phyloP scores from a whole-genome alignment of 1,284 basidiomycete species.

The Farysia itapuensis region DNA sequence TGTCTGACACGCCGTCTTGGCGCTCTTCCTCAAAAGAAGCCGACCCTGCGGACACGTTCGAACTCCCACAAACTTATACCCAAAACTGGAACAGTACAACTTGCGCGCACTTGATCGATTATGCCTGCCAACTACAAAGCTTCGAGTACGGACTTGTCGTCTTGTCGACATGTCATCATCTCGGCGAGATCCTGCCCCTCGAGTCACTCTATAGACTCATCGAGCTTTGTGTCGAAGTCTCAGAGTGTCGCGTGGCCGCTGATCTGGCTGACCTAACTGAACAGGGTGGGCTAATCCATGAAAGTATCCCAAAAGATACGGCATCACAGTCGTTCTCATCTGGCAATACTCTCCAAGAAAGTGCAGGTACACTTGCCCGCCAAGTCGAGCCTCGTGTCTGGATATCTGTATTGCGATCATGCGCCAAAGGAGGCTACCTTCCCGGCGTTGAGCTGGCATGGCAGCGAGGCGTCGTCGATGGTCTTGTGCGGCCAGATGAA shows the following conservation, averaged over 20 bases:
- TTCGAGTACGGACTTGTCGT: slow-evolving; percentile 40
- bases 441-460: slow-evolving; percentile 44
- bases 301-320: too few species aligned
- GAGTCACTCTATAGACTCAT: slow-evolving; percentile 12
- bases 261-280: slow-evolving; percentile 36
- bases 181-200: slow-evolving; percentile 11
- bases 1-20: not conserved
- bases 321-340: not conserved
- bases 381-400: slow-evolving; percentile 29
- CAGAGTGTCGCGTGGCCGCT: slow-evolving; percentile 33
- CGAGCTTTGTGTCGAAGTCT: slow-evolving; percentile 10
- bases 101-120: slow-evolving; percentile 27
- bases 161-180: slow-evolving; percentile 17
- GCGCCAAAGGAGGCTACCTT: slow-evolving; percentile 35
- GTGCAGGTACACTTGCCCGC: slow-evolving; percentile 8
- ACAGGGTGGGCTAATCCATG: slow-evolving; percentile 12
- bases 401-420: slow-evolving; percentile 43
- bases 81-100: slow-evolving; percentile 43
- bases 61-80: slow-evolving; percentile 7
- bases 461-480: slow-evolving; percentile 20
- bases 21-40: slow-evolving; percentile 6
- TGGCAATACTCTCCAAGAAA: not conserved
- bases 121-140: slow-evolving; percentile 29
- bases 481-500: slow-evolving; percentile 31
- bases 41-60: slow-evolving; percentile 1